Evolutionary conservation across 495 filamentous ascomycete genomes (phyloP), one percentile per base, ranked within the genome.

Genomic region (Talaromyces borbonicus): DNA sequence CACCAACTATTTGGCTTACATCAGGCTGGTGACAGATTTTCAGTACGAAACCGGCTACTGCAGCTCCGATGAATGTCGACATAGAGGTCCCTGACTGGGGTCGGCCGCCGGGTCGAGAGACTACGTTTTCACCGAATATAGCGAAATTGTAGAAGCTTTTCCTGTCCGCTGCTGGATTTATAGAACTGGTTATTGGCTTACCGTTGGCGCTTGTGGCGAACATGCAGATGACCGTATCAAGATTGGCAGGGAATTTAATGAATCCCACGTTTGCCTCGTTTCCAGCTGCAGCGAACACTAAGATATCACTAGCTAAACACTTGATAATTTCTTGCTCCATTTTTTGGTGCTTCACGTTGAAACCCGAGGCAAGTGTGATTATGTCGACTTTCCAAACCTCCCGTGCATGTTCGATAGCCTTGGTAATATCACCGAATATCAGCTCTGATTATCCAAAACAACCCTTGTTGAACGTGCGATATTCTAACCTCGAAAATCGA

Each of bases 231-330:
- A 27, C 23, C n/a, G 12, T 24, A 43, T 11, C 7, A 8, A 29
- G 25, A 15, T 43, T 43, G n/a, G 40, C 40, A 31, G 40, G 40
- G 29, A 43, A 43, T 6, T 19, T 43, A 14, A 43, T 43, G 23
- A 22, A 43, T 12, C 29, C 40, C 6, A 9, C 8, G 23, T 43
- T 43, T 18, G 20, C 40, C 12, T 18, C 12, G 40, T 43, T 43
- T 11, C 40, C 29, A 24, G 40, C 40, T 11, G 40, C 40, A 16
- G 40, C 40, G 26, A 43, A 43, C n/a, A 31, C 29, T 6, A 43
- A 15, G 23, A 43, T 43, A 8, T 15, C 40, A 6, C 16, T 4
- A 16, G 26, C 26, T 6, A 11, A 15, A 7, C 20, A 19, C 16
- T 7, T 18, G 23, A 3, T 11, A 24, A 43, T 43, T 24, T 43